phyloP scores from a whole-genome alignment of 2,329 filamentous ascomycete species.

The Pyrenophora seminiperda region DNA sequence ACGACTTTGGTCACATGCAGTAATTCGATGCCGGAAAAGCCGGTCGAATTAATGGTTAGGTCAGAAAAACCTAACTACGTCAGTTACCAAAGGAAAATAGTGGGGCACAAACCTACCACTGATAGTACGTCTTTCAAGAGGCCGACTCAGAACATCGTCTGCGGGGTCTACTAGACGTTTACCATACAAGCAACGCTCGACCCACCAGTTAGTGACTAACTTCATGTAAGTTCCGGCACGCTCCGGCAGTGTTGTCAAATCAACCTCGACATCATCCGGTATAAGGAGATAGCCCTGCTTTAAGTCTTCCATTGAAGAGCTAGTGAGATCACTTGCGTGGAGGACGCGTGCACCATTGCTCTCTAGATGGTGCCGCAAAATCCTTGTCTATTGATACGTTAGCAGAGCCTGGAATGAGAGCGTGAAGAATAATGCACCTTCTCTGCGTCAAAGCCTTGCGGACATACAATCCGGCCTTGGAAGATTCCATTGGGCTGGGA shows the following conservation, averaged over 20 bases:
- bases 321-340: slow-evolving; percentile 31
- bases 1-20: slow-evolving; percentile 81
- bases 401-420: slow-evolving; percentile 21
- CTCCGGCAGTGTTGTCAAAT: slow-evolving; percentile 43
- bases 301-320: slow-evolving; percentile 34
- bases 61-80: slow-evolving; percentile 62
- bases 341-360: slow-evolving; percentile 46
- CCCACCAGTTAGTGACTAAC: slow-evolving; percentile 85
- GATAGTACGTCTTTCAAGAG: slow-evolving; percentile 74
- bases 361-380: slow-evolving; percentile 40
- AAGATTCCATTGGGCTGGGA: slow-evolving; percentile 53
- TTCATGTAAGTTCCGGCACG: slow-evolving; percentile 38
- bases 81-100: slow-evolving; percentile 18
- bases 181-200: slow-evolving; percentile 83
- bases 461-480: slow-evolving; percentile 48
- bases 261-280: slow-evolving; percentile 50
- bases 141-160: slow-evolving; percentile 74
- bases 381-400: slow-evolving; percentile 37
- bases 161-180: slow-evolving; percentile 72
- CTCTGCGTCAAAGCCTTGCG: slow-evolving; percentile 51
- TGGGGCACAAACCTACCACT: slow-evolving; percentile 46
- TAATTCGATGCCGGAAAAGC: slow-evolving; percentile 82
- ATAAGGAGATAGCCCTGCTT: slow-evolving; percentile 50
- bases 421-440: slow-evolving; percentile 41
- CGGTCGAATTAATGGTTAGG: slow-evolving; percentile 79